Percentiles rank a stretch among this genome's conserved stretches.
Evolutionary conservation across 805 yeast genomes (phyloP).

Genomic region (Ogataea neopini): DNA sequence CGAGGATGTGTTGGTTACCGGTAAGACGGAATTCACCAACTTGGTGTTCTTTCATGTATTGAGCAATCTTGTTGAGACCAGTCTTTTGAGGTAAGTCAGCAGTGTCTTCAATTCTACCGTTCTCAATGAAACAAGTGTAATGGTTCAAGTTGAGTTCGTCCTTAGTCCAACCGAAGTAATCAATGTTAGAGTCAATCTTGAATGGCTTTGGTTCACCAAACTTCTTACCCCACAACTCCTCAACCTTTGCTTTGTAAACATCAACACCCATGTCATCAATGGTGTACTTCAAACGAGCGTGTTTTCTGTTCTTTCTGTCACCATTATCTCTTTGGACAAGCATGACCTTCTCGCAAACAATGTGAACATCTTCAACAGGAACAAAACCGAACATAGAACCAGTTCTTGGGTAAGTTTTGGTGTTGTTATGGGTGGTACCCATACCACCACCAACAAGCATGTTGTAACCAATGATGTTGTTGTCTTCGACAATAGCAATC

Average conservation of each 20-base stretch:
- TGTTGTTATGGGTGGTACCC: constrained; percentile 97
- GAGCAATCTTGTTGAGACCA: constrained; percentile 80
- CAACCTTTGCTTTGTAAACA: constrained; percentile 75
- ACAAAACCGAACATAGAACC: constrained; percentile 86
- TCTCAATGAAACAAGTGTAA: constrained; percentile 91
- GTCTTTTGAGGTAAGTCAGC: constrained; percentile 86
- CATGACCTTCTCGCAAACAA: constrained; percentile 89
- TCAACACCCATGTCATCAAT: constrained; percentile 93
- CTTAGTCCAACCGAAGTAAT: constrained; percentile 90
- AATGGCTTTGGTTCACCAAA: constrained; percentile 72
- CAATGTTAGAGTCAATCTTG: constrained; percentile 83
- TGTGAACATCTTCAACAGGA: constrained; percentile 62
- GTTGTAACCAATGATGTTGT: constrained; percentile 76
- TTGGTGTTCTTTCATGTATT: constrained; percentile 56
- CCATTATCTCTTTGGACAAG: constrained; percentile 93
- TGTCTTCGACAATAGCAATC: constrained; percentile 76
- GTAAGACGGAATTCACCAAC: constrained; percentile 90
- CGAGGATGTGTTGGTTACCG: constrained; percentile 90
- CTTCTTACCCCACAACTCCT: constrained; percentile 75
- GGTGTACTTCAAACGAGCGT: constrained; percentile 96
- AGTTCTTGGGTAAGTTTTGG: constrained; percentile 93
- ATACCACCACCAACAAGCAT: constrained; percentile 97
- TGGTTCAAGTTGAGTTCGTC: constrained; percentile 85
- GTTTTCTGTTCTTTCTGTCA: constrained; percentile 94
- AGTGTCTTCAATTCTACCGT: constrained; percentile 94